Base-by-base conservation (phyloP, 768 basidiomycete genomes). In the Cubamyces lactineus region DNA sequence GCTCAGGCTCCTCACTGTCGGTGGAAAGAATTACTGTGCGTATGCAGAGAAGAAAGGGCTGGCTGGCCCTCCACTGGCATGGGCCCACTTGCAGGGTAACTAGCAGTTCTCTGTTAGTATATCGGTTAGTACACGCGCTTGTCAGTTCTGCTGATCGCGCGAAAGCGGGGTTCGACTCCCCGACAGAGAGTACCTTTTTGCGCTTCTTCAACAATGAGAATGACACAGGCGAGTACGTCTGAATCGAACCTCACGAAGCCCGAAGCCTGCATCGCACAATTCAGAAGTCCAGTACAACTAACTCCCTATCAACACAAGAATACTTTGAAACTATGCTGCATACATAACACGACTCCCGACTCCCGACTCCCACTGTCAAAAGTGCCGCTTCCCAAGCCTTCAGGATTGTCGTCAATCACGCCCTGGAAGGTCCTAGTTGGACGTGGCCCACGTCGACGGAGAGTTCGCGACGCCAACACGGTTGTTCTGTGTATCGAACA, bases 151-250 rank as follows among this genome's bases (percentile, higher is more conserved):
- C 26, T 45, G 41, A 19, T 9, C 71, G 71, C 72, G 72, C 72
- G 72, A 73, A 73, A 73, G 72, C 72, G 69, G 72, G 72, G 72
- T 73, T 71, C 72, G 72, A 73, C 70, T 73, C 72, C 72, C 72
- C 70, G 72, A 64, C 63, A 60, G 63, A 64, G 63, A 64, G 63
- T 24, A 15, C 2, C 13, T n/a, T 45, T 59, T 50, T 26, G 8
- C 17, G 21, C 30, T 38, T 11, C 4, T 46, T 16, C 24, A 28
- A n/a, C 23, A 45, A 41, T n/a, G n/a, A n/a, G n/a, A n/a, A n/a
- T n/a, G n/a, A n/a, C n/a, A n/a, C n/a, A n/a, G n/a, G n/a, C n/a
- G n/a, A n/a, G n/a, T n/a, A n/a, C n/a, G n/a, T n/a, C n/a, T n/a
- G n/a, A n/a, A n/a, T n/a, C n/a, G n/a, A n/a, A n/a, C n/a, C n/a